These are phyloP conservation scores for Aspergillus awamori DNA, from an alignment of 2,329 filamentous ascomycete species.

Conservation along the genomic window DNA sequence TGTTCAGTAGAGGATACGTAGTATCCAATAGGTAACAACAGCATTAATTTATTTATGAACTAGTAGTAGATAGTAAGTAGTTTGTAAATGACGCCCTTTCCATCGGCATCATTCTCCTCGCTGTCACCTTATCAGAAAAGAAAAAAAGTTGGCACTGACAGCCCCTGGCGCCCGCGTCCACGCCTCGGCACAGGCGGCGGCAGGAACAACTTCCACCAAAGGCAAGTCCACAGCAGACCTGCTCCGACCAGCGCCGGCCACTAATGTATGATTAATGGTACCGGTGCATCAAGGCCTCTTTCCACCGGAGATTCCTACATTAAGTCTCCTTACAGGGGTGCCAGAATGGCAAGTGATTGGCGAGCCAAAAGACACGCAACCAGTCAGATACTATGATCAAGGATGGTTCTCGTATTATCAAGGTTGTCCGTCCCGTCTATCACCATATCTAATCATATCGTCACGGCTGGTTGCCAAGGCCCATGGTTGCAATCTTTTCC, in stretches of 20 bases:
- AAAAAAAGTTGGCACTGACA: neutral
- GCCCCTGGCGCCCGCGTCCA: neutral
- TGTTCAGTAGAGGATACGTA: neutral
- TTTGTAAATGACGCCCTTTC: neutral
- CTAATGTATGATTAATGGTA: conserved; percentile 7
- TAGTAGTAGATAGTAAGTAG: too few species aligned
- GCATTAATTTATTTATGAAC: too few species aligned
- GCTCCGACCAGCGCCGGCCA: neutral
- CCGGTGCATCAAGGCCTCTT: neutral
- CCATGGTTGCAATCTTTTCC: neutral
- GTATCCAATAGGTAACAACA: too few species aligned
- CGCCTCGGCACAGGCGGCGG: neutral
- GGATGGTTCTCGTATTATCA: neutral
- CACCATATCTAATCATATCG: conserved; percentile 3
- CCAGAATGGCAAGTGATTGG: neutral
- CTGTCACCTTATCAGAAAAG: neutral
- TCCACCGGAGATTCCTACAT: neutral
- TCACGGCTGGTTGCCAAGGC: neutral
- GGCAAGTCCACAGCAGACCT: neutral
- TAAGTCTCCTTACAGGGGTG: neutral
- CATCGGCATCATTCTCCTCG: neutral
- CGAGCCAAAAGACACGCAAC: neutral
- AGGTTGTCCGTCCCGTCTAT: neutral
- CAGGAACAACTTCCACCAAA: conserved; percentile 7
- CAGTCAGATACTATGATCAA: neutral